A percentile compares a stretch with the other conserved stretches of the same genome.
Evolutionary conservation across 129 eudicot species (phyloP).

Genomic region (Cynara cardunculus): DNA sequence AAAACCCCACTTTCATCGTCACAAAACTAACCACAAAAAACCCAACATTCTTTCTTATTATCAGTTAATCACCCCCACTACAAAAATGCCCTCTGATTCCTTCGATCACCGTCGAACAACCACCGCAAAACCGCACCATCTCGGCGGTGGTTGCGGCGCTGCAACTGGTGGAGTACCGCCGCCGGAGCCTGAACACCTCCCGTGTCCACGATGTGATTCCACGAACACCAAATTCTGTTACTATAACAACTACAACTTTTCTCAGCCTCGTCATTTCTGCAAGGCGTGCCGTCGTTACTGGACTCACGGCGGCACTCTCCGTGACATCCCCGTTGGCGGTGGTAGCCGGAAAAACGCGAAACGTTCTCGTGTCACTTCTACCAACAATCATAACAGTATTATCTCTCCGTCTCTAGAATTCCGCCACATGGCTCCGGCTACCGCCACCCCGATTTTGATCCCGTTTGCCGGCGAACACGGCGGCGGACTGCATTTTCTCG

Average conservation of each 20-base stretch:
- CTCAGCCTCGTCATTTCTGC: constrained; percentile 89
- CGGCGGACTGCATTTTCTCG: constrained; percentile 23
- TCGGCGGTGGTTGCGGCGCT: neutral
- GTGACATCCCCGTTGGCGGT: constrained; percentile 74
- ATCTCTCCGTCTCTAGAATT: constrained; percentile 17
- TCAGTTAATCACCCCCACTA: neutral
- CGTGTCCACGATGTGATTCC: constrained; percentile 78
- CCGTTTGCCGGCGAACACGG: constrained; percentile 43
- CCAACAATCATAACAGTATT: neutral
- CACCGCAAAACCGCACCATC: constrained; percentile 33
- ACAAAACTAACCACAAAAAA: too few relatives aligned
- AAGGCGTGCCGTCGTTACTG: constrained; percentile 76
- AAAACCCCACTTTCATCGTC: neutral
- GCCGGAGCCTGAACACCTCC: constrained; percentile 71
- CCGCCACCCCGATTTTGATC: constrained; percentile 33
- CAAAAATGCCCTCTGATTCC: constrained; percentile 37
- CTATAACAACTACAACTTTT: constrained; percentile 93
- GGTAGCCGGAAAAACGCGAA: constrained; percentile 68
- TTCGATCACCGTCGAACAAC: constrained; percentile 32
- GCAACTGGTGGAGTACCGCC: constrained; percentile 35
- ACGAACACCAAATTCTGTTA: constrained; percentile 83
- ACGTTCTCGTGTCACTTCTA: constrained; percentile 31
- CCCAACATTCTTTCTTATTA: neutral
- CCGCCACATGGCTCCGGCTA: constrained; percentile 28
- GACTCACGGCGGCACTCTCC: constrained; percentile 78